Evolutionary conservation across 768 basidiomycete species (phyloP).

Genomic region (Mycena vulgaris): DNA sequence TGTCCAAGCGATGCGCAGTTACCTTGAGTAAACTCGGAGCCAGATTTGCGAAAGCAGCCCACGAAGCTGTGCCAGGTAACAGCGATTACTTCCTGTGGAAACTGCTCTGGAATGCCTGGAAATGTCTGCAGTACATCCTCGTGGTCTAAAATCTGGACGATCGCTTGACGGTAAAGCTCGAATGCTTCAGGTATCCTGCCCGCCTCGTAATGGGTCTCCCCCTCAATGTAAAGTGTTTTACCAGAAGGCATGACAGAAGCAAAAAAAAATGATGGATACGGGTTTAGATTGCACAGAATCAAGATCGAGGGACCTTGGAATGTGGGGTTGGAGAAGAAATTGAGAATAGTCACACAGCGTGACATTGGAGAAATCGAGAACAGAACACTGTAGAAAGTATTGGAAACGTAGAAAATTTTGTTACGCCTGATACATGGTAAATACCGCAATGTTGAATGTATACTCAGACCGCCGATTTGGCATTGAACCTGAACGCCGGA

Average conservation of each 20-base stretch:
- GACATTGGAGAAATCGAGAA: too few species aligned
- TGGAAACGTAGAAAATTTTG: too few species aligned
- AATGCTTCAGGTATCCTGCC: not conserved
- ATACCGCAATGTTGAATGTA: too few species aligned
- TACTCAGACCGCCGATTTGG: not conserved
- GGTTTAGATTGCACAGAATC: too few species aligned
- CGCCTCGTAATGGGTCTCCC: not conserved
- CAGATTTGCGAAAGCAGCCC: constrained; percentile 43
- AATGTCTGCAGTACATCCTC: not conserved
- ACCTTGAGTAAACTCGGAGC: constrained; percentile 25
- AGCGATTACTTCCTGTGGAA: constrained; percentile 45
- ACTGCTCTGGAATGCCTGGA: constrained; percentile 31
- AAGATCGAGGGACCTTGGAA: too few species aligned
- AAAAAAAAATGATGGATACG: too few species aligned
- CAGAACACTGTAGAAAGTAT: too few species aligned
- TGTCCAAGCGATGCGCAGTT: not conserved
- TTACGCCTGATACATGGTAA: too few species aligned
- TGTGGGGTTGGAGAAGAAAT: too few species aligned
- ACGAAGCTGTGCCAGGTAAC: constrained; percentile 48
- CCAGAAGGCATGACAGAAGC: too few species aligned
- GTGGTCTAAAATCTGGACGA: not conserved
- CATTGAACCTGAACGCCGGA: constrained; percentile 9
- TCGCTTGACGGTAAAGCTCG: not conserved
- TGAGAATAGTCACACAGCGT: too few species aligned
- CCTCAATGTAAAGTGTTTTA: not conserved